These are phyloP conservation scores for Niebla homalea DNA, from an alignment of 495 filamentous ascomycete genomes.

Conservation along the genomic window DNA sequence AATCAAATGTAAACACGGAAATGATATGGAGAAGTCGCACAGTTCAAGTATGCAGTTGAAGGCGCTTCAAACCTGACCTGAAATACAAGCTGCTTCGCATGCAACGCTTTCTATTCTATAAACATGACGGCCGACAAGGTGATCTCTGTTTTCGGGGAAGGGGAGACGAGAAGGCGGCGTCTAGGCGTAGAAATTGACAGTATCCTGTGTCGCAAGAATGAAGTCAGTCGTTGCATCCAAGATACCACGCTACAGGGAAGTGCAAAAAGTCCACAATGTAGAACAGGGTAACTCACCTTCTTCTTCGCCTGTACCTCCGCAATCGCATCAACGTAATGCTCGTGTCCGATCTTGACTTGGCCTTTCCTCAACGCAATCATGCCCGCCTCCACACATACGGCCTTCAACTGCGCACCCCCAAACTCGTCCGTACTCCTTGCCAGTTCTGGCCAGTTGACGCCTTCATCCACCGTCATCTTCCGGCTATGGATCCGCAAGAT, in stretches of 20 bases:
- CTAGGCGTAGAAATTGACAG: slow-evolving; percentile 19
- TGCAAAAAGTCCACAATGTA: too few relatives aligned
- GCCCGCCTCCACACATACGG: slow-evolving; percentile 95
- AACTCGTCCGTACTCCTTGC: slow-evolving; percentile 98
- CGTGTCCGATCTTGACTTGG: slow-evolving; percentile 86
- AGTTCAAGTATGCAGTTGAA: too few relatives aligned
- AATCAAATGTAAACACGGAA: too few relatives aligned
- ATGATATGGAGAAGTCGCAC: too few relatives aligned
- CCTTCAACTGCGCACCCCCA: slow-evolving; percentile 92
- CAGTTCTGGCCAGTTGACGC: slow-evolving; percentile 91
- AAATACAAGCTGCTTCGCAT: background rate
- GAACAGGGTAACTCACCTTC: slow-evolving; percentile 35
- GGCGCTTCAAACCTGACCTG: too few relatives aligned
- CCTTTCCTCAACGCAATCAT: slow-evolving; percentile 96
- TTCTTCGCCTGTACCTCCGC: slow-evolving; percentile 96
- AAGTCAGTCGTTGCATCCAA: background rate
- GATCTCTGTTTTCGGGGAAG: background rate
- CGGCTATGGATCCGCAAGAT: slow-evolving; percentile 94
- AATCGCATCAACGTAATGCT: slow-evolving; percentile 99
- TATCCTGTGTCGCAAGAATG: slow-evolving; percentile 53
- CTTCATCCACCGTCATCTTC: slow-evolving; percentile 94
- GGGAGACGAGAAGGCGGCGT: too few relatives aligned
- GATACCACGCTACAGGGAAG: too few relatives aligned
- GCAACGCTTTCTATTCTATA: background rate
- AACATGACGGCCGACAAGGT: background rate